Evolutionary conservation across 495 filamentous ascomycete genomes (phyloP).

Genomic region (Aspergillus baeticus): DNA sequence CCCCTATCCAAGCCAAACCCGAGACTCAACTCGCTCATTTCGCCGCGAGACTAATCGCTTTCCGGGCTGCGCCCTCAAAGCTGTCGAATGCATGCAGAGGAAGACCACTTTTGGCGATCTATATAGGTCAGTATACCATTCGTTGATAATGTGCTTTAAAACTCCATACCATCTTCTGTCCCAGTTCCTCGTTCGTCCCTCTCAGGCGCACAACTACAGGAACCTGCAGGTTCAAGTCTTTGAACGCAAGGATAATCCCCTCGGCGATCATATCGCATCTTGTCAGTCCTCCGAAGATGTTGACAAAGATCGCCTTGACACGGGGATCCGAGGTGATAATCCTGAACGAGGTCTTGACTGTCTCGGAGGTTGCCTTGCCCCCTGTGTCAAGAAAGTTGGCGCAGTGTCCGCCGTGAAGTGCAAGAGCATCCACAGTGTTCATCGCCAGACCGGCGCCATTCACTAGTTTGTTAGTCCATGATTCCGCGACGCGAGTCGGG

Average conservation of each 20-base stretch:
- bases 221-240: constrained; percentile 64
- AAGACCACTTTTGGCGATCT: constrained; percentile 73
- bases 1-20: not conserved
- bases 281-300: constrained; percentile 88
- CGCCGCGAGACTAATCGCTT: constrained; percentile 71
- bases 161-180: constrained; percentile 63
- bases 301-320: constrained; percentile 77
- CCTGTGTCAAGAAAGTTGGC: constrained; percentile 90
- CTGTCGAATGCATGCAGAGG: constrained; percentile 75
- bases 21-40: no score
- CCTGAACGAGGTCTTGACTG: constrained; percentile 73
- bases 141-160: not conserved
- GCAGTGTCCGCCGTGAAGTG: constrained; percentile 59
- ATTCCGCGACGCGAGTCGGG: not conserved
- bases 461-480: constrained; percentile 39
- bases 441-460: constrained; percentile 91
- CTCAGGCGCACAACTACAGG: constrained; percentile 83
- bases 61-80: constrained; percentile 75
- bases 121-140: constrained; percentile 12
- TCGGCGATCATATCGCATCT: constrained; percentile 86
- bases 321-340: constrained; percentile 68
- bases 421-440: constrained; percentile 84
- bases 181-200: constrained; percentile 78
- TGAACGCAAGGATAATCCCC: constrained; percentile 75
- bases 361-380: constrained; percentile 84